Evolutionary conservation across 1,284 basidiomycete species (phyloP).

Genomic region (Cutaneotrichosporon spelunceum): DNA sequence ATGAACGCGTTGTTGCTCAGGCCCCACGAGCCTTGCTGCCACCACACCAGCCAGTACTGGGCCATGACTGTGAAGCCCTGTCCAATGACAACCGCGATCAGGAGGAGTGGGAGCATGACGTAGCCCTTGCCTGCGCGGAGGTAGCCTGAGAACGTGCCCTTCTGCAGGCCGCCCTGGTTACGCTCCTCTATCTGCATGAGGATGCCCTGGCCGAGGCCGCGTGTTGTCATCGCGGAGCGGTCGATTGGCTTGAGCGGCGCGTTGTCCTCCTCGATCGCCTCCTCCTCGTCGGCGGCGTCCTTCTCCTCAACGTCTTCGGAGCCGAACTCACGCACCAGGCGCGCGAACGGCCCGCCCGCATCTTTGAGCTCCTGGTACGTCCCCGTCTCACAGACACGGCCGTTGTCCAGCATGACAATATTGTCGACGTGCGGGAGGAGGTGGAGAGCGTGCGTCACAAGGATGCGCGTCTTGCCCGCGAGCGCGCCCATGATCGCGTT

Average conservation of each 20-base stretch:
- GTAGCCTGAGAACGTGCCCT: slow-evolving; percentile 51
- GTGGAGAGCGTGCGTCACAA: slow-evolving; percentile 58
- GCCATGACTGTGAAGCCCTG: slow-evolving; percentile 49
- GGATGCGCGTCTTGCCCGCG: slow-evolving; percentile 69
- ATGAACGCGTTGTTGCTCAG: slow-evolving; percentile 54
- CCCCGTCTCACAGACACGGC: slow-evolving; percentile 70
- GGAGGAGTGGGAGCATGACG: slow-evolving; percentile 54
- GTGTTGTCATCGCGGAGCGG: slow-evolving; percentile 44
- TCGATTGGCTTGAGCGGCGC: slow-evolving; percentile 16
- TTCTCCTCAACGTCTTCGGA: slow-evolving; percentile 55
- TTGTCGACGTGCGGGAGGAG: slow-evolving; percentile 52
- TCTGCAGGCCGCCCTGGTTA: slow-evolving; percentile 44
- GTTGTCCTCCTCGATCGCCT: slow-evolving; percentile 39
- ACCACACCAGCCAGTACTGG: slow-evolving; percentile 65
- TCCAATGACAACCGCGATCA: slow-evolving; percentile 45
- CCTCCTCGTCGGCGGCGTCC: slow-evolving; percentile 47
- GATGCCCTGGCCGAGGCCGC: slow-evolving; percentile 37
- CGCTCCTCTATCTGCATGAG: slow-evolving; percentile 55
- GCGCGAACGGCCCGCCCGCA: slow-evolving; percentile 65
- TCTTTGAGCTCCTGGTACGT: slow-evolving; percentile 66
- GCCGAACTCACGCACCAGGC: slow-evolving; percentile 66
- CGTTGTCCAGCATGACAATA: slow-evolving; percentile 59
- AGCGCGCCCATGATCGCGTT: slow-evolving; percentile 69
- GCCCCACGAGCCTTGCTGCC: slow-evolving; percentile 59
- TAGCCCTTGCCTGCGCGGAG: slow-evolving; percentile 55